phyloP scores from a whole-genome alignment of 331 rosid genomes.

The Malus hybrid region DNA sequence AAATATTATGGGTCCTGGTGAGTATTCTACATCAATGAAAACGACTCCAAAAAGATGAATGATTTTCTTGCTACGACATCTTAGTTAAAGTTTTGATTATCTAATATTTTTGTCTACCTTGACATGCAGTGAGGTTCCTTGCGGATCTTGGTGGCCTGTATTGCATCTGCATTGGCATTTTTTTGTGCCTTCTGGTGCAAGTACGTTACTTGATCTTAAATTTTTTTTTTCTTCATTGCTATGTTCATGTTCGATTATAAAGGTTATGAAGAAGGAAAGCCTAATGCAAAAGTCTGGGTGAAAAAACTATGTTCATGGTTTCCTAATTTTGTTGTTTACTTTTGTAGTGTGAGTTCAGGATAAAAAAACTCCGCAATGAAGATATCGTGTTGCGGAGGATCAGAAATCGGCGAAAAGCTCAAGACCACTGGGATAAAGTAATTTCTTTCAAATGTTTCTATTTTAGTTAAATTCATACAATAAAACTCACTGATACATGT shows the following conservation, averaged over 20 bases:
- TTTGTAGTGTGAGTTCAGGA: constrained; percentile 72
- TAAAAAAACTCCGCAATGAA: constrained; percentile 77
- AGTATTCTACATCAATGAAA: not conserved
- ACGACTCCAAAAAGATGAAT: not conserved
- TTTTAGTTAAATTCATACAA: constrained; percentile 5
- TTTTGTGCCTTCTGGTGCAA: constrained; percentile 81
- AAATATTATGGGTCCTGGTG: constrained; percentile 84
- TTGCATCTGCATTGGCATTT: constrained; percentile 80
- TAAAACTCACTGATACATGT: constrained; percentile 15
- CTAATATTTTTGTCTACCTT: constrained; percentile 12
- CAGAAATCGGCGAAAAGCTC: constrained; percentile 75
- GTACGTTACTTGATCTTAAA: constrained; percentile 28
- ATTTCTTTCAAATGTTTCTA: constrained; percentile 13
- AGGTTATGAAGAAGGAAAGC: not conserved
- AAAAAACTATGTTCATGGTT: not conserved
- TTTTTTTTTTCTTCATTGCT: not conserved
- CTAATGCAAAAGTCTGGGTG: not conserved
- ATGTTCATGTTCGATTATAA: not conserved
- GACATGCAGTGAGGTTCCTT: constrained; percentile 81
- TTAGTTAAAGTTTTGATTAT: not conserved
- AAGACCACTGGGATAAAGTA: constrained; percentile 86
- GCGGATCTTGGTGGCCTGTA: constrained; percentile 98
- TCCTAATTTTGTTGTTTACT: not conserved
- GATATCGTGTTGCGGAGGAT: constrained; percentile 57
- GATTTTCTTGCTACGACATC: not conserved